Evolutionary conservation across 768 basidiomycete genomes (phyloP).

Genomic region (Nidula microcarpa): DNA sequence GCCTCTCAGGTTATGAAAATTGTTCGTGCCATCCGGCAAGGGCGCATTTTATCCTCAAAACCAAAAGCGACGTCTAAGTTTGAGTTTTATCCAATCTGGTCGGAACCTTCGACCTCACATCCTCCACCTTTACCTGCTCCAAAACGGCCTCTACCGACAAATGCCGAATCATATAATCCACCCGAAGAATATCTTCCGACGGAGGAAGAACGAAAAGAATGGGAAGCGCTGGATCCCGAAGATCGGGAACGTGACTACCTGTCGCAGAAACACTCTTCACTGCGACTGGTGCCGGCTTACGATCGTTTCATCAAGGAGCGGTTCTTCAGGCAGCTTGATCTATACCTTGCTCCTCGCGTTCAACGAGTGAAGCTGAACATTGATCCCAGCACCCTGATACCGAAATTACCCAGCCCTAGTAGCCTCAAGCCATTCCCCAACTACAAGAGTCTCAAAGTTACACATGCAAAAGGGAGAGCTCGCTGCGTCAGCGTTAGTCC

Average conservation of each 20-base stretch:
- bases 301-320: conserved; percentile 89
- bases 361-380: conserved; percentile 86
- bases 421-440: conserved; percentile 94
- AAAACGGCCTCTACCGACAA: conserved; percentile 82
- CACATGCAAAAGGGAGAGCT: conserved; percentile 64
- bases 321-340: conserved; percentile 90
- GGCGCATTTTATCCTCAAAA: conserved; percentile 88
- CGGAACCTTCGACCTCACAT: conserved; percentile 66
- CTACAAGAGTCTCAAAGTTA: conserved; percentile 69
- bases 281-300: conserved; percentile 92
- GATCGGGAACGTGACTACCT: conserved; percentile 89
- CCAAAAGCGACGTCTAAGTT: conserved; percentile 69
- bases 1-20: conserved; percentile 91
- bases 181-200: conserved; percentile 95
- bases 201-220: conserved; percentile 74
- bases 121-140: conserved; percentile 92
- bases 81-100: conserved; percentile 89
- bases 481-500: conserved; percentile 80
- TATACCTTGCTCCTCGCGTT: conserved; percentile 94
- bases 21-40: conserved; percentile 95
- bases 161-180: conserved; percentile 98
- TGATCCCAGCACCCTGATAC: conserved; percentile 87
- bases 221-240: conserved; percentile 81
- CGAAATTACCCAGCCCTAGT: conserved; percentile 89
- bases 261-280: conserved; percentile 77